Evolutionary conservation across 1,284 basidiomycete species (phyloP).

Genomic region (Rhodotorula sp.): DNA sequence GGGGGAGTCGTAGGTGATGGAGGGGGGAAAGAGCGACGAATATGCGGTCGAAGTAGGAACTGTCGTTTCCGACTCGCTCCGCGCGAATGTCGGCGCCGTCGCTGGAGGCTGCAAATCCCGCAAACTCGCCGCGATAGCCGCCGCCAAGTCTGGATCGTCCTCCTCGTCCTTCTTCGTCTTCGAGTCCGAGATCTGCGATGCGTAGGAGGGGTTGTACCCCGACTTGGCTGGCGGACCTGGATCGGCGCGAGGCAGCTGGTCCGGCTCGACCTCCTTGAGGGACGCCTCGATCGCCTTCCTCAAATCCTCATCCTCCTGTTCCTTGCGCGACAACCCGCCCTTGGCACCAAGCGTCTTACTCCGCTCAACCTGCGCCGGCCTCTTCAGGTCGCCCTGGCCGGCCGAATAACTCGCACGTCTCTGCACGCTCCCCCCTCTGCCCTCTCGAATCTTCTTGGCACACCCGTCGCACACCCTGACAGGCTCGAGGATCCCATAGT

Average conservation of each 20-base stretch:
- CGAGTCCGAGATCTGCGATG: constrained; percentile 55
- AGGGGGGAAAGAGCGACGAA: constrained; percentile 22
- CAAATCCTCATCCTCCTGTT: constrained; percentile 78
- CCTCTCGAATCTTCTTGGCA: constrained; percentile 62
- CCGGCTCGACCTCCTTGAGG: constrained; percentile 50
- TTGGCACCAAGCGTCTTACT: not conserved
- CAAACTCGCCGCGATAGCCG: constrained; percentile 93
- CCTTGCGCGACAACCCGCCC: constrained; percentile 38
- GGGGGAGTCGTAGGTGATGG: not conserved
- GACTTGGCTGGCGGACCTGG: constrained; percentile 44
- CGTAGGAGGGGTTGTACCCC: constrained; percentile 68
- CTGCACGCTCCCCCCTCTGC: constrained; percentile 19
- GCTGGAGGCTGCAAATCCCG: constrained; percentile 72
- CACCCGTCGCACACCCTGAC: constrained; percentile 95
- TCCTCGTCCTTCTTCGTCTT: constrained; percentile 61
- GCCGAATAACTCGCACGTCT: not conserved
- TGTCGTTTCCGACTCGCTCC: not conserved
- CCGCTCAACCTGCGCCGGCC: not conserved
- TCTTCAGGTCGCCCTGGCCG: constrained; percentile 16
- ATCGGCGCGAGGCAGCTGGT: constrained; percentile 3
- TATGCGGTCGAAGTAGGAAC: constrained; percentile 7
- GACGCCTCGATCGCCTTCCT: constrained; percentile 91
- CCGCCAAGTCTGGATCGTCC: constrained; percentile 86
- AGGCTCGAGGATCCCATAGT: constrained; percentile 89
- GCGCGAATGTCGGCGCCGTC: constrained; percentile 23